phyloP scores from a whole-genome alignment of 371 early-diverging fungal species.

The Mucor piriformis region DNA sequence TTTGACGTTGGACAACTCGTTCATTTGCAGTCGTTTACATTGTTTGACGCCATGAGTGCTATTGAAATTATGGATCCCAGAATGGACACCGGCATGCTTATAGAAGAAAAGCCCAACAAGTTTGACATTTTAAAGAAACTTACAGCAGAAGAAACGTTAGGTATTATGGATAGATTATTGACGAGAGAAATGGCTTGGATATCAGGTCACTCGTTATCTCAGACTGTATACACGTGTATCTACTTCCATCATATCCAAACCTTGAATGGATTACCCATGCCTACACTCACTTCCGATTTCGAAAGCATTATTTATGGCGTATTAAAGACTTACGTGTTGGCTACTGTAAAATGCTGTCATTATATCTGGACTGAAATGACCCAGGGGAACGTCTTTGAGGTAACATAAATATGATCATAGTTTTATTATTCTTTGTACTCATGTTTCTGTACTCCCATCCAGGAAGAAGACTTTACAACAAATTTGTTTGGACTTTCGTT shows the following conservation, averaged over 20 bases:
- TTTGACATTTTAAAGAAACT: slow-evolving; percentile 50
- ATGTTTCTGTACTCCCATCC: not conserved
- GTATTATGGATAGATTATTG: slow-evolving; percentile 70
- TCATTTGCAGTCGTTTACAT: slow-evolving; percentile 59
- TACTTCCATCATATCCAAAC: slow-evolving; percentile 60
- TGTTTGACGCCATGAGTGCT: slow-evolving; percentile 80
- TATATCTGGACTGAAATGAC: slow-evolving; percentile 67
- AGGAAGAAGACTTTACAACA: slow-evolving; percentile 76
- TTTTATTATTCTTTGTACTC: not conserved
- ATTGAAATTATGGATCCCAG: slow-evolving; percentile 87
- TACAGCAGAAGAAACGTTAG: slow-evolving; percentile 54
- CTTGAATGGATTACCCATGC: slow-evolving; percentile 33
- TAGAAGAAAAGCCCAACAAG: slow-evolving; percentile 37
- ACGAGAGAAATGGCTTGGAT: slow-evolving; percentile 75
- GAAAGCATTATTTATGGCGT: slow-evolving; percentile 44
- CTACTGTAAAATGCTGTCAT: slow-evolving; percentile 57
- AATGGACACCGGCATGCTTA: slow-evolving; percentile 78
- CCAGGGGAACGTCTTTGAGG: slow-evolving; percentile 66
- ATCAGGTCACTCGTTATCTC: slow-evolving; percentile 72
- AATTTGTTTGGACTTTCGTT: slow-evolving; percentile 67
- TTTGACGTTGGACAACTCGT: slow-evolving; percentile 69
- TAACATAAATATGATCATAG: slow-evolving; percentile 7
- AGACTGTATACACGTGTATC: slow-evolving; percentile 74
- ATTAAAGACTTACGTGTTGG: slow-evolving; percentile 56
- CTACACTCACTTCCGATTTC: slow-evolving; percentile 10